phyloP scores from a whole-genome alignment of 192 early-diverging fungal genomes.

The Pilaira anomala region DNA sequence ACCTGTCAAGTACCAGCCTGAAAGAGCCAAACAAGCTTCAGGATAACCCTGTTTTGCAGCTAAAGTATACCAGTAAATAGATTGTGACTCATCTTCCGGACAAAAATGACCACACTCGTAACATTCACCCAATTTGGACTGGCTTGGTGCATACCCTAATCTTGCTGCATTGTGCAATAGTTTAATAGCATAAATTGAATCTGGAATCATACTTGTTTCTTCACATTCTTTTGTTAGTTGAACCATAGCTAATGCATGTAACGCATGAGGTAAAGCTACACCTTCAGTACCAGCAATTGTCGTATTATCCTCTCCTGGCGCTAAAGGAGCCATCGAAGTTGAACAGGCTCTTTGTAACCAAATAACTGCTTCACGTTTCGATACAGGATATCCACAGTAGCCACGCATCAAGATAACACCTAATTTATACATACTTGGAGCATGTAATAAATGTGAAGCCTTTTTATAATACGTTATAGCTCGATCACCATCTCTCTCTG shows the following conservation, averaged over 20 bases:
- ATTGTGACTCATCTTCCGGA: conserved; percentile 44
- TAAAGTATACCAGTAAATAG: conserved; percentile 49
- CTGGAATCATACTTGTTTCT: conserved; percentile 24
- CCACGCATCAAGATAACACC: conserved; percentile 90
- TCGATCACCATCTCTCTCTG: conserved; percentile 73
- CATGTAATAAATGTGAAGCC: conserved; percentile 81
- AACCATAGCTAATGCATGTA: conserved; percentile 16
- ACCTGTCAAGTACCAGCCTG: conserved; percentile 60
- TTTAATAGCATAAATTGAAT: conserved; percentile 51
- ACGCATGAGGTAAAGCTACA: conserved; percentile 6
- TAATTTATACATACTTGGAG: conserved; percentile 94
- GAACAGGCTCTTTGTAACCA: conserved; percentile 91
- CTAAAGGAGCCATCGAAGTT: conserved; percentile 57
- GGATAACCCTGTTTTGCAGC: conserved; percentile 54
- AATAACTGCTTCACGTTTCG: conserved; percentile 86
- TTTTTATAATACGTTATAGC: conserved; percentile 89
- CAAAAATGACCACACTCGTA: conserved; percentile 53
- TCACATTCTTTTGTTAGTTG: conserved; percentile 13
- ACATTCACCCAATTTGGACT: conserved; percentile 51
- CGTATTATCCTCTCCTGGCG: not conserved
- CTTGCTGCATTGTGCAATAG: conserved; percentile 54
- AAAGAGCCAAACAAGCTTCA: conserved; percentile 51
- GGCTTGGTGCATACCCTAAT: conserved; percentile 58
- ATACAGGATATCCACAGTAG: conserved; percentile 60
- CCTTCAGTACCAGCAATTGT: not conserved